Base-by-base conservation (phyloP, 2,329 filamentous ascomycete genomes). In the Phaeosphaeria sp. region DNA sequence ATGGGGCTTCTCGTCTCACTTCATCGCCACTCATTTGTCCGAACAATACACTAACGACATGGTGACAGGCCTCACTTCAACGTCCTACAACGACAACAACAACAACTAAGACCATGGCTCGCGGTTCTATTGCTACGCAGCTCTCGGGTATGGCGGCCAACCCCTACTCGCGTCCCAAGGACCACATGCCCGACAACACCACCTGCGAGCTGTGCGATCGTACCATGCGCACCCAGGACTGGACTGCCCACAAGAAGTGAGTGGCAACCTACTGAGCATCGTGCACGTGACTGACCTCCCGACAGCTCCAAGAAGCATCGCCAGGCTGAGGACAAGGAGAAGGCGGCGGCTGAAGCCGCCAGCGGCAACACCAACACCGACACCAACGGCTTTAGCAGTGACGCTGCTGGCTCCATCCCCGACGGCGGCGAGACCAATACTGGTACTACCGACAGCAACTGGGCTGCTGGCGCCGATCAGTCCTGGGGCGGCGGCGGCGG, bases 371-470 rank as follows among this genome's bases (percentile, higher is more conserved):
- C 45, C 50, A 57, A 57, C n/a, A n/a, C n/a, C n/a, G n/a, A n/a
- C n/a, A n/a, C n/a, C n/a, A n/a, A n/a, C 46, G 58, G 43, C 20
- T 61, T 63, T 40, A 57, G 39, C 27, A 43, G 40, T 24, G 48
- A 52, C 20, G 9, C 17, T 22, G 36, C 39, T 36, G 55, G 45
- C 51, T 64, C 63, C 51, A 39, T 44, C 25, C 21, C 39, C 22
- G 46, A 51, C 18, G 17, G 45, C 17, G 42, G 24, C 18, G 50
- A 24, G 11, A 36, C 25, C 45, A 24, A 21, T 21, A 21, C 21
- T 47, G 30, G 85, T 11, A 15, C 40, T 89, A 80, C 82, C 82
- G 60, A 78, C 47, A 43, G 49, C 40, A 56, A 42, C 8, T 63
- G 63, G 74, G 66, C 73, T 22, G 36, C 80, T 66, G 24, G 44